These are phyloP conservation scores for Sisymbrium irio DNA, from an alignment of 345 rosid species.

Conservation along the genomic window DNA sequence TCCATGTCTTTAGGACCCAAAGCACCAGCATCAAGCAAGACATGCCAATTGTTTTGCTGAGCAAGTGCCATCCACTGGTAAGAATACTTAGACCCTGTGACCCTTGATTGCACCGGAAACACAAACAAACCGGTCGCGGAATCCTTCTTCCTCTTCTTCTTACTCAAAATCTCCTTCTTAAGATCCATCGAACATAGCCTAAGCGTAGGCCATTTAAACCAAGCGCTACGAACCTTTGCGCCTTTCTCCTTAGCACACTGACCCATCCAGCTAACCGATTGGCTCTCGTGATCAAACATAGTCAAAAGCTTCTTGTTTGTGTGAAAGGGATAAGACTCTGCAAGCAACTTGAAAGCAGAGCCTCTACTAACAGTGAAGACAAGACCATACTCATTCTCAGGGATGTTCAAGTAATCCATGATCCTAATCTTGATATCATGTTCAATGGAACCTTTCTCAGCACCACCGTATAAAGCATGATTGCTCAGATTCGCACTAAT, in stretches of 20 bases:
- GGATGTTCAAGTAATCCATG: slow-evolving; percentile 96
- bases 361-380: slow-evolving; percentile 99
- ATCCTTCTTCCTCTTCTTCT: slow-evolving; percentile 91
- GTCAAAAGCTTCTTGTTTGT: slow-evolving; percentile 91
- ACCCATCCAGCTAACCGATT: slow-evolving; percentile 96
- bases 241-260: slow-evolving; percentile 96
- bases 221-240: slow-evolving; percentile 78
- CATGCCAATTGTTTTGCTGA: slow-evolving; percentile 99
- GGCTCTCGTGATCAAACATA: slow-evolving; percentile 99
- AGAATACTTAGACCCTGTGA: slow-evolving; percentile 93
- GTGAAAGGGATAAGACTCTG: slow-evolving; percentile 93
- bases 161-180: slow-evolving; percentile 78
- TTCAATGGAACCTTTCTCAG: slow-evolving; percentile 86
- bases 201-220: slow-evolving; percentile 99
- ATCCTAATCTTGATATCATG: slow-evolving; percentile 86
- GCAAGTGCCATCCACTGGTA: slow-evolving; percentile 99
- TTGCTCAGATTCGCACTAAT: slow-evolving; percentile 93
- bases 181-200: slow-evolving; percentile 91
- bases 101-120: slow-evolving; percentile 97
- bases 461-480: slow-evolving; percentile 91
- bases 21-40: slow-evolving; percentile 96
- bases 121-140: slow-evolving; percentile 86
- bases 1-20: slow-evolving; percentile 99
- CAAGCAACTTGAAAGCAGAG: slow-evolving; percentile 92
- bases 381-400: slow-evolving; percentile 95